Evolutionary conservation across 495 filamentous ascomycete genomes (phyloP).

Genomic region (Talaromyces liani): DNA sequence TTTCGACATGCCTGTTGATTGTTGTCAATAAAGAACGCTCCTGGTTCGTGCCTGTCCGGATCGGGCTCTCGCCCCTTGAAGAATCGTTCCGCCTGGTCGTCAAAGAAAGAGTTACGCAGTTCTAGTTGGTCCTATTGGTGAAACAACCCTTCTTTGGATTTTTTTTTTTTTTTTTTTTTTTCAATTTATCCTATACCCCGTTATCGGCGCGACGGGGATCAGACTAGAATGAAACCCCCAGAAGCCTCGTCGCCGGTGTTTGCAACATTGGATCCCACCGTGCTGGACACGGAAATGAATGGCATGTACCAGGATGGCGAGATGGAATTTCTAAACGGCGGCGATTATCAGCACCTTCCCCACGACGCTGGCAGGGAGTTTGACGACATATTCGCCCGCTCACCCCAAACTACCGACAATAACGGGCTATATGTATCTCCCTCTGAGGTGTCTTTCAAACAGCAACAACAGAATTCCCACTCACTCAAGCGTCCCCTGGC

Average conservation of each 20-base stretch:
- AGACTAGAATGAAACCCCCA: conserved; percentile 31
- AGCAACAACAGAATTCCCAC: conserved; percentile 27
- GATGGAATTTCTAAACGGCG: conserved; percentile 36
- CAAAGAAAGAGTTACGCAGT: not conserved
- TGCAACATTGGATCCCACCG: conserved; percentile 35
- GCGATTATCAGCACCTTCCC: conserved; percentile 28
- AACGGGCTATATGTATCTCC: conserved; percentile 14
- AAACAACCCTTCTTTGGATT: not conserved
- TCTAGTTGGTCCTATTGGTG: not conserved
- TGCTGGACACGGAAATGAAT: conserved; percentile 42
- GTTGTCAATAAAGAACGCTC: not conserved
- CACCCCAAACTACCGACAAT: conserved; percentile 15
- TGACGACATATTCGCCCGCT: conserved; percentile 32
- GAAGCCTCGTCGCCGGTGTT: conserved; percentile 36
- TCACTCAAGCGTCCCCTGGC: conserved; percentile 27
- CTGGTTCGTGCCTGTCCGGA: not conserved
- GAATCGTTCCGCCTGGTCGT: not conserved
- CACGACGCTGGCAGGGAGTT: conserved; percentile 35
- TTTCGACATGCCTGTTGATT: not conserved
- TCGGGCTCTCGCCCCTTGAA: not conserved
- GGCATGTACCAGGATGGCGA: conserved; percentile 32
- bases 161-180: too few relatives aligned
- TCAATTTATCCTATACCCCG: not conserved
- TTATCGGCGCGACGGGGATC: not conserved
- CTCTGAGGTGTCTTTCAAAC: conserved; percentile 21